Evolutionary conservation across 2,329 filamentous ascomycete species (phyloP), one percentile per base, ranked within the genome.

Genomic region (Acrocalymma vagum): DNA sequence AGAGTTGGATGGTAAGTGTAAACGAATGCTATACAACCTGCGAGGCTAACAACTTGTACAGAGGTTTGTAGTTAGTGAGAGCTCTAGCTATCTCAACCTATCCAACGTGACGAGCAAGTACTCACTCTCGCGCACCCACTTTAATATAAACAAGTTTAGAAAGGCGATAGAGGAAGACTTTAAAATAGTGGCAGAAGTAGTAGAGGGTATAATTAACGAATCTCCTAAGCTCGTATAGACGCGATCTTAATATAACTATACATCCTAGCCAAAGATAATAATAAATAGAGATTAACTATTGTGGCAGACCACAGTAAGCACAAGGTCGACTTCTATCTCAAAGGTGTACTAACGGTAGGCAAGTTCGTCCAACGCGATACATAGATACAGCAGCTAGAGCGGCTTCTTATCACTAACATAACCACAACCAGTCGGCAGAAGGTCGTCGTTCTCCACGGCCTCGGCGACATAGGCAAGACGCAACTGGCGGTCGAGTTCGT

Each of bases 391-490:
- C 14, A 42, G 24, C 43, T 58, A 18, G 47, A 58, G 45, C 23
- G 42, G 27, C 29, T 48, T 25, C 47, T 62, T 27, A 29, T 55
- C 11, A 29, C 51, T 8, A 22, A 30, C 6, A 16, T 30, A 17
- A 27, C 30, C 9, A 32, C 21, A 28, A 23, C 27, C 58, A 58
- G 21, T 45, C 60, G 24, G 55, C 62, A 13, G 59, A 66, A 36
- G 6, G 40, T 53, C 8, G 35, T 47, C 11, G 34, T 53, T 13
- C 23, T 53, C 21, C 34, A 47, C 24, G 50, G 53, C 20, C 45
- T 58, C 27, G 52, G 50, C 11, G 52, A 52, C 5, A 53, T 53
- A 11, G 51, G 51, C 25, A 57, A 57, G 21, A 45, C 36, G 14
- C 42, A 45, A 28, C 36, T 45, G 17, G 36, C 30, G 21, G 38